Base-by-base conservation (phyloP, 129 eudicot species). In the Flaveria brownii region DNA sequence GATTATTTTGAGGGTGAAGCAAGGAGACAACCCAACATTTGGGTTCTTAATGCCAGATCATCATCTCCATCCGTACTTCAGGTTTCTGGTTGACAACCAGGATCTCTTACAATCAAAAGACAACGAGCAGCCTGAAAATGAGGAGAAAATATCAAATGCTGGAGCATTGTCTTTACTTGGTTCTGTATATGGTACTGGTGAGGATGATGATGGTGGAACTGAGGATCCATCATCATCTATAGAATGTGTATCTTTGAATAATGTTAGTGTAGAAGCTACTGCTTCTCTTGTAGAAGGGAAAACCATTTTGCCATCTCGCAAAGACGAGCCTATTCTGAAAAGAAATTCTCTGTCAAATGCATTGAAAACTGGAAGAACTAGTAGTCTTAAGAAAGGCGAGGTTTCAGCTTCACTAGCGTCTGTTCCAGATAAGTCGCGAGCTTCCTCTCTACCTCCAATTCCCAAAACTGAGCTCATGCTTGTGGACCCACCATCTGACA, bases 41-140 rank as follows among this genome's bases (percentile, higher is more conserved):
- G 99, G 99, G 18, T 95, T 95, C 86, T 85, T 95, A 80, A 89
- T 95, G 95, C 99, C 97, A 16, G 92, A 82, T 77, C 96, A 95
- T 77, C 82, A 89, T 54, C 92, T 95, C 45, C 99, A 95, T 84
- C 82, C 96, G 5, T 95, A 95, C 93, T 95, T 87, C 81, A 87
- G 97, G 84, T 95, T 74, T 82, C 92, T 95, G 73, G 89, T 95
- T 67, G 91, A 91, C 61, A 86, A 95, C 78, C 87, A 82, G 52
- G 95, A 91, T 70, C 79, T 89, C 52, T 30, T 87, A 77, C 81
- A 85, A 17, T 84, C 92, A 70, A 84, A 86, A 63, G 73, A 30
- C 72, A 88, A 80, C 62, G 87, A 56, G 65, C 87, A 88, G 11
- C 15, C 88, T 63, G 88, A 83, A 60, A 78, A 47, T 52, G 83